Evolutionary conservation across 306 rosid species (phyloP), one percentile per base, ranked within the genome.

Genomic region (Inga laurina): DNA sequence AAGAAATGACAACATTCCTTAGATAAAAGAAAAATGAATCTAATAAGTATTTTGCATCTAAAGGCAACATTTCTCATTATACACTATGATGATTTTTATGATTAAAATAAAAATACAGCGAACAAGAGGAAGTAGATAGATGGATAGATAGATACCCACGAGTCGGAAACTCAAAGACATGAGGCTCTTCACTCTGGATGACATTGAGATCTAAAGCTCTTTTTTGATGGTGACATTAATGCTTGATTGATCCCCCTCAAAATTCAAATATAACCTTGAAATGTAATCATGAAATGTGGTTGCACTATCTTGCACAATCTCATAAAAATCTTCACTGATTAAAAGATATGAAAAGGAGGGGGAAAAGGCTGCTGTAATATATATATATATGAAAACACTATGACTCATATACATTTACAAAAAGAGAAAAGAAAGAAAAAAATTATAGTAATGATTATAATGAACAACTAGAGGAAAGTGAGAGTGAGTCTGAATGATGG

Each of bases 231-330:
- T 68, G 72, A 75, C 70, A 79, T 76, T 75, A 70, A 79, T 88
- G 83, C 83, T 82, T 85, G 69, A 84, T 77, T 62, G 68, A 62
- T 11, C 68, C 68, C 32, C 76, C 81, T 80, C 56, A 72, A 72
- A 72, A 73, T 67, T 83, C 87, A 78, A 89, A 79, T 84, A 86
- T 34, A 76, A 83, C 75, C 87, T 87, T 81, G 81, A 74, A 79
- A 79, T 82, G 87, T 79, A 92, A 94, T 92, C 78, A 91, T 92
- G 91, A 88, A 77, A 75, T 88, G 84, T 72, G 88, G 80, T 82
- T 84, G 84, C 89, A 78, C 54, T 82, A 81, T 88, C 92, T 86
- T 85, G 65, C 85, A 89, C 78, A 90, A 92, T 87, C 94, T 83
- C 86, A 86, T 87, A 72, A 79, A 93, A 93, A 90, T 87, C 79